A percentile compares a stretch with the other conserved stretches of the same genome.
Conservation (phyloP, 2,329 filamentous ascomycete species). For the Ceratocystis smalleyi region DNA sequence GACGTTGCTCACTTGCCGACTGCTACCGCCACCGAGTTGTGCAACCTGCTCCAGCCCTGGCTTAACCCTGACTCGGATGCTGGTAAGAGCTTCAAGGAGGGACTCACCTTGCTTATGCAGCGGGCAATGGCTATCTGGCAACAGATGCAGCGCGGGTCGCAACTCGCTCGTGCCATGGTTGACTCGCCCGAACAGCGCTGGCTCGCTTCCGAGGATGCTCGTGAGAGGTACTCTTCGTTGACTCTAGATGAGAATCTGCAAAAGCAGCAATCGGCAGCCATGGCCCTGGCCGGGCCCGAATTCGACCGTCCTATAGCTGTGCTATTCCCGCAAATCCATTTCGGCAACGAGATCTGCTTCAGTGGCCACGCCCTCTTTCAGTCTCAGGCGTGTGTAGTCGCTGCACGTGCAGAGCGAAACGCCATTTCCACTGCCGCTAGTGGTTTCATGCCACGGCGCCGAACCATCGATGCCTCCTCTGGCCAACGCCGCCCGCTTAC, state of each 20-base stretch:
- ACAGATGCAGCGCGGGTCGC: constrained; percentile 16
- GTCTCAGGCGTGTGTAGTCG: constrained; percentile 14
- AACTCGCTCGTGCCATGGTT: constrained; percentile 10
- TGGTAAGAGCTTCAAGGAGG: constrained; percentile 14
- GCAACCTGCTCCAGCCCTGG: constrained; percentile 12
- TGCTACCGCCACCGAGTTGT: background rate
- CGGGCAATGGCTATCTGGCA: constrained; percentile 16
- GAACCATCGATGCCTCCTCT: background rate
- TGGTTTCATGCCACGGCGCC: constrained; percentile 11
- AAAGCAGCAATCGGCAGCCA: constrained; percentile 5
- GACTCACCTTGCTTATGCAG: constrained; percentile 13
- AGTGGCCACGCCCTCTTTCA: constrained; percentile 16
- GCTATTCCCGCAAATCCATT: constrained; percentile 15
- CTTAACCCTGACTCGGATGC: constrained; percentile 3
- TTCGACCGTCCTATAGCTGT: constrained; percentile 13
- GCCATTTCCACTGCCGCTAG: background rate
- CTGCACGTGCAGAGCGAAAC: constrained; percentile 13
- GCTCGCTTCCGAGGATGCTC: constrained; percentile 11
- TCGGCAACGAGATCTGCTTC: constrained; percentile 16
- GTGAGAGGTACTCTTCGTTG: constrained; percentile 14
- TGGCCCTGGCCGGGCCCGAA: constrained; percentile 7
- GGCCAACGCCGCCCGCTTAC: background rate
- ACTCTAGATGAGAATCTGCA: constrained; percentile 11
- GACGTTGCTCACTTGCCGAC: constrained; percentile 8
- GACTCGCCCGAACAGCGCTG: constrained; percentile 14